Conservation (phyloP, 139 green algal genomes). For the Chlorella ohadii region DNA sequence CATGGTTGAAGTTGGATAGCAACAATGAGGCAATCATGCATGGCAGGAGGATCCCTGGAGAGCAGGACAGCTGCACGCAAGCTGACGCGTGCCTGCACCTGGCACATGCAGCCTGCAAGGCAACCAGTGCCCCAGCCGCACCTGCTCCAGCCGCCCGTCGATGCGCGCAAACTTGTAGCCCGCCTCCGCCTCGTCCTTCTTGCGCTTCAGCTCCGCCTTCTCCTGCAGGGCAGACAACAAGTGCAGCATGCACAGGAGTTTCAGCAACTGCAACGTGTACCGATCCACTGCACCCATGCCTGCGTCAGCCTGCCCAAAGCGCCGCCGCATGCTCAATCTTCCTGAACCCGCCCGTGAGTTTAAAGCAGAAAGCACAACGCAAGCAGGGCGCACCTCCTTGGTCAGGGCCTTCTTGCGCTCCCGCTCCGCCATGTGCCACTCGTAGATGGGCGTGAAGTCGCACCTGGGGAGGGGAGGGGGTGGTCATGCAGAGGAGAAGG, state of each 20-base stretch:
- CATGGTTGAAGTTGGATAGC: too few species aligned
- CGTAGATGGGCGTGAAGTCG: conserved; percentile 97
- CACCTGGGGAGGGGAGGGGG: conserved; percentile 69
- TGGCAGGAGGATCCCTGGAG: too few species aligned
- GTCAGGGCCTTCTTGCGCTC: conserved; percentile 93
- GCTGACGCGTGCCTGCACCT: not conserved
- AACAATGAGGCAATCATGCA: too few species aligned
- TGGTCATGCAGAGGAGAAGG: not conserved
- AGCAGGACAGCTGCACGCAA: too few species aligned
- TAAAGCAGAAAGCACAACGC: too few species aligned
- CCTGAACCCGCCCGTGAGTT: too few species aligned
- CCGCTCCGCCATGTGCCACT: conserved; percentile 85
- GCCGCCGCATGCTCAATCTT: too few species aligned
- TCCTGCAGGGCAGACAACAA: conserved; percentile 68
- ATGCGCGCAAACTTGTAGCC: conserved; percentile 94
- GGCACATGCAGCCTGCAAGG: not conserved
- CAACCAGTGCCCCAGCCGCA: conserved; percentile 51
- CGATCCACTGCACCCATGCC: too few species aligned
- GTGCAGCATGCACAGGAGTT: not conserved
- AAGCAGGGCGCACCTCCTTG: conserved; percentile 96
- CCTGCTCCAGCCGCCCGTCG: conserved; percentile 91
- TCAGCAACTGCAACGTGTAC: too few species aligned
- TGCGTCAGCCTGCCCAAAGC: too few species aligned
- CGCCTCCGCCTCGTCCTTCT: conserved; percentile 85
- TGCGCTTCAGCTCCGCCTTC: conserved; percentile 86